phyloP scores from a whole-genome alignment of 2,329 filamentous ascomycete species.

The Cercospora citrullina region DNA sequence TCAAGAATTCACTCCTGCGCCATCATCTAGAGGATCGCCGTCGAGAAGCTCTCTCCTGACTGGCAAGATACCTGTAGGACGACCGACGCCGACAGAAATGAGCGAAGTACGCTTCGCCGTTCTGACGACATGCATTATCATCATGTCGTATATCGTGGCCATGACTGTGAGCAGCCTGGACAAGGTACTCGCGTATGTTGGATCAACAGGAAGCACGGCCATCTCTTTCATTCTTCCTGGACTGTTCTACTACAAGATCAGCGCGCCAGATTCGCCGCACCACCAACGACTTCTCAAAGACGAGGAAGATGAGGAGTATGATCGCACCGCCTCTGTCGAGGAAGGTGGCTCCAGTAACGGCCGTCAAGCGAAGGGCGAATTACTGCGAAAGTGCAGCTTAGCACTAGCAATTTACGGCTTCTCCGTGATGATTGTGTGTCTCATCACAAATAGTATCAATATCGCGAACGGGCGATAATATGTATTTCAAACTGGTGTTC shows the following conservation, averaged over 20 bases:
- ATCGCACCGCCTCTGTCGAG: slow-evolving; percentile 51
- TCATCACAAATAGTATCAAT: slow-evolving; percentile 83
- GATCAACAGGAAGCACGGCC: slow-evolving; percentile 87
- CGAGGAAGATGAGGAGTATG: slow-evolving; percentile 78
- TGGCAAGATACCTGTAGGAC: slow-evolving; percentile 28
- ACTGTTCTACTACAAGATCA: slow-evolving; percentile 98
- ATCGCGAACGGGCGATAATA: slow-evolving; percentile 34
- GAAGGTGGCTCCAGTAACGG: slow-evolving; percentile 50
- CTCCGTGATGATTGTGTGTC: slow-evolving; percentile 84
- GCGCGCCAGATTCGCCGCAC: slow-evolving; percentile 78
- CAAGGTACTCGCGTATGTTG: slow-evolving; percentile 90
- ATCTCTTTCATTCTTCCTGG: slow-evolving; percentile 97
- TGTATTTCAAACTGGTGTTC: not conserved
- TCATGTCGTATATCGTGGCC: slow-evolving; percentile 81
- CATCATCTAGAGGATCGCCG: slow-evolving; percentile 32
- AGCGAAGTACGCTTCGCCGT: slow-evolving; percentile 84
- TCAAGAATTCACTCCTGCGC: slow-evolving; percentile 33
- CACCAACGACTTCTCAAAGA: slow-evolving; percentile 88
- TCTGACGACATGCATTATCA: slow-evolving; percentile 82
- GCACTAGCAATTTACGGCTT: slow-evolving; percentile 79
- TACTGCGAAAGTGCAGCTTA: slow-evolving; percentile 71
- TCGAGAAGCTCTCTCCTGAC: slow-evolving; percentile 34
- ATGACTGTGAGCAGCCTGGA: slow-evolving; percentile 90
- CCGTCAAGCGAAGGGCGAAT: slow-evolving; percentile 49
- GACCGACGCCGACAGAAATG: slow-evolving; percentile 58